phyloP scores from a whole-genome alignment of 148 eudicot genomes.

The Dysphania ambrosioides region DNA sequence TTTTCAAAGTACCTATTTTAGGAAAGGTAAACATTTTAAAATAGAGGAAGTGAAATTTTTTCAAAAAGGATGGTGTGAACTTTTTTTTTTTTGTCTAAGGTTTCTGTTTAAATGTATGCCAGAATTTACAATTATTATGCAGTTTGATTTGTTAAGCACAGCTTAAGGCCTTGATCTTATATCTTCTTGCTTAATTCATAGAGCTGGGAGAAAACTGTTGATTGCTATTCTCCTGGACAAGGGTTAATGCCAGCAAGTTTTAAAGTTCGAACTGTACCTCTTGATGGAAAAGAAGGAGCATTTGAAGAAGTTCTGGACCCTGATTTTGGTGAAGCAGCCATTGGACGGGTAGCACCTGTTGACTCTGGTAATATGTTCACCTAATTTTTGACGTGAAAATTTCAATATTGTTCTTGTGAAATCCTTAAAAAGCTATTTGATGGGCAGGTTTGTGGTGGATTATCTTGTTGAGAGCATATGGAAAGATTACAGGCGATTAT shows the following conservation, averaged over 20 bases:
- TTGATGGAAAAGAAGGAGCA: constrained; percentile 61
- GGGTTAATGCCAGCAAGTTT: constrained; percentile 98
- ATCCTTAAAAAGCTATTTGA: not conserved
- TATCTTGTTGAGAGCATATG: constrained; percentile 80
- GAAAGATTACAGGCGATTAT: constrained; percentile 76
- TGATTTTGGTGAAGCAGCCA: constrained; percentile 96
- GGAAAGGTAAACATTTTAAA: too few species aligned
- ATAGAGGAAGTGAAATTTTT: too few species aligned
- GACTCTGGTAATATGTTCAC: constrained; percentile 64
- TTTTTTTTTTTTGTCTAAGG: too few species aligned
- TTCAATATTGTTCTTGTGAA: not conserved
- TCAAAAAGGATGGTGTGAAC: too few species aligned
- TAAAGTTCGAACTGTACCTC: constrained; percentile 57
- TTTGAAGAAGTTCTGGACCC: constrained; percentile 83
- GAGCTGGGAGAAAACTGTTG: constrained; percentile 97
- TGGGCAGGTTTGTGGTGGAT: constrained; percentile 89
- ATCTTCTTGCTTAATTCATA: constrained; percentile 20
- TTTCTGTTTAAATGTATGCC: too few species aligned
- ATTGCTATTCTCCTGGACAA: constrained; percentile 86
- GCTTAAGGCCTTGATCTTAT: not conserved
- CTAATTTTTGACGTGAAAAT: not conserved
- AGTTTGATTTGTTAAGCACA: not conserved
- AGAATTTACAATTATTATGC: not conserved
- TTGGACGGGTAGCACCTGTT: constrained; percentile 92
- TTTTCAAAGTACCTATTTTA: too few species aligned